Evolutionary conservation across 208 protist genomes (phyloP).

Genomic region (Leptomonas seymouri): DNA sequence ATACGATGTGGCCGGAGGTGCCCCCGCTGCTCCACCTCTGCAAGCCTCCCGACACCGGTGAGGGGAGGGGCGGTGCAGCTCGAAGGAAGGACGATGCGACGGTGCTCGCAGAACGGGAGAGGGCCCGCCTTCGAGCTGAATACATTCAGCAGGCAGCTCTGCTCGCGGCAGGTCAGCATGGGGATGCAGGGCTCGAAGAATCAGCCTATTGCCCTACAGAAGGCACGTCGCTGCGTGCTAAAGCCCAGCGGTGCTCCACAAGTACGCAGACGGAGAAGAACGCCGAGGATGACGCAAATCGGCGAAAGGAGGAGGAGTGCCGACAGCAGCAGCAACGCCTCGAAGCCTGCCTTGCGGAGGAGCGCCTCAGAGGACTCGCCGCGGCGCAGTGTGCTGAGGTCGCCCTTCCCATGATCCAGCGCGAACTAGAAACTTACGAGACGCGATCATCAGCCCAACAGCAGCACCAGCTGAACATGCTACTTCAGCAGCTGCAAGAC

Average conservation of each 20-base stretch:
- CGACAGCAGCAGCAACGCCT: not conserved
- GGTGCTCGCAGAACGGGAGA: conserved; percentile 8
- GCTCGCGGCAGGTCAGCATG: not conserved
- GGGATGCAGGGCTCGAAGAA: not conserved
- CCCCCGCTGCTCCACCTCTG: conserved; percentile 20
- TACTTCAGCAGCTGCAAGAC: conserved; percentile 9
- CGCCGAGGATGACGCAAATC: not conserved
- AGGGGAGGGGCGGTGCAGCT: not conserved
- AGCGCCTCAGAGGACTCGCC: not conserved
- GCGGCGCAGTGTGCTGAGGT: conserved; percentile 26
- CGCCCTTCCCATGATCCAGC: conserved; percentile 21
- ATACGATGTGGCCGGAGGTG: conserved; percentile 10
- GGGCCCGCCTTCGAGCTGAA: not conserved
- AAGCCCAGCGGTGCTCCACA: not conserved
- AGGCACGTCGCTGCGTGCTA: not conserved
- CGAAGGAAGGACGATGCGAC: not conserved
- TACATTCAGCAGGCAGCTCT: conserved; percentile 20
- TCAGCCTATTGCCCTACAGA: not conserved
- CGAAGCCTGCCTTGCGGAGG: conserved; percentile 4
- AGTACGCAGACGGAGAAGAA: not conserved
- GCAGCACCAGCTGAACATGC: conserved; percentile 11
- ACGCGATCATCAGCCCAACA: conserved; percentile 11
- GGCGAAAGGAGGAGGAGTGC: not conserved
- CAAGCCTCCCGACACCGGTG: not conserved
- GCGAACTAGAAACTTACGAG: conserved; percentile 23